Percentiles rank a stretch among this genome's conserved stretches.
phyloP scores from a whole-genome alignment of 768 basidiomycete genomes.

The Trametes sanguinea region DNA sequence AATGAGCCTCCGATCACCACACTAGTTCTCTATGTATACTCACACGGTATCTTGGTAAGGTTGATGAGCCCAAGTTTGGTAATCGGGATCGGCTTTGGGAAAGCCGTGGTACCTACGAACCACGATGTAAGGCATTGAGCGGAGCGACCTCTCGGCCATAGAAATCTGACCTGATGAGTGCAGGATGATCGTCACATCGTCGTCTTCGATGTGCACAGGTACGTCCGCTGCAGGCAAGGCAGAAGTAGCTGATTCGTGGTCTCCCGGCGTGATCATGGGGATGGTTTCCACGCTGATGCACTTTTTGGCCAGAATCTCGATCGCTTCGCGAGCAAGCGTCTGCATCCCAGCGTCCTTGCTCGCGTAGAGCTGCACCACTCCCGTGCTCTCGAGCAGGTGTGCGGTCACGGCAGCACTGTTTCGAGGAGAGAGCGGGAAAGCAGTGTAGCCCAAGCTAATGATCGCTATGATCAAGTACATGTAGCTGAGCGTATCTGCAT shows the following conservation, averaged over 20 bases:
- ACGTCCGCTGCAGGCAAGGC: too few species aligned
- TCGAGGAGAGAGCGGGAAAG: slow-evolving; percentile 37
- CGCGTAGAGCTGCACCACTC: not conserved
- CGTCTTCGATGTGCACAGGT: not conserved
- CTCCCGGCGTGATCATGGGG: slow-evolving; percentile 2
- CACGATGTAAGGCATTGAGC: too few species aligned
- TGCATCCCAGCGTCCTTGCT: slow-evolving; percentile 7
- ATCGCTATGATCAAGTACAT: slow-evolving; percentile 21
- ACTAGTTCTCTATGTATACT: not conserved
- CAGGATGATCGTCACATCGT: not conserved
- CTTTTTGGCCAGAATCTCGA: not conserved
- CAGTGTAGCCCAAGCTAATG: slow-evolving; percentile 23
- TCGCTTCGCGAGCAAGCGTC: not conserved
- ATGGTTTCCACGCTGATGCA: not conserved
- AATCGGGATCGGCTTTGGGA: slow-evolving; percentile 16
- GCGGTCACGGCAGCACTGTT: slow-evolving; percentile 35
- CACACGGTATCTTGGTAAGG: slow-evolving; percentile 18
- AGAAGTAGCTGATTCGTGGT: not conserved
- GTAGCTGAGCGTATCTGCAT: slow-evolving; percentile 30
- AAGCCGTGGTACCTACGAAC: slow-evolving; percentile 12
- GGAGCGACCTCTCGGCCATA: too few species aligned
- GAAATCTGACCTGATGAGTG: slow-evolving; percentile 3
- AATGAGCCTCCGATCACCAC: not conserved
- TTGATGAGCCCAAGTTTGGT: not conserved
- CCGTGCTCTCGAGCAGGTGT: slow-evolving; percentile 23